Percentiles rank a stretch among this genome's conserved stretches.
Conservation (phyloP, 108 stramenopile genomes). For the Cyclotella baltica region DNA sequence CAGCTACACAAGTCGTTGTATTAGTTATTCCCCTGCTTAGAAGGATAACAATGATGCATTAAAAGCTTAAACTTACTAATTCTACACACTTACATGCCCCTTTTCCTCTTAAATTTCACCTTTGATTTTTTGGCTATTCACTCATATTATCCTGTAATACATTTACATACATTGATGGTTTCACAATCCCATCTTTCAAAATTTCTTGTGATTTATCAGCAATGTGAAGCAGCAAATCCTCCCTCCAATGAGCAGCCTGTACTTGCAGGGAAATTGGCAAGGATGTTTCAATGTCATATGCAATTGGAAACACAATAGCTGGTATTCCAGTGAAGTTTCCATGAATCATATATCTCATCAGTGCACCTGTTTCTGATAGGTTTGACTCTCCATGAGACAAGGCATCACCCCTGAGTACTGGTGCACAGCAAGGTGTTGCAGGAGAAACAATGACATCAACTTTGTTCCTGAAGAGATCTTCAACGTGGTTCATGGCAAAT, state of each 20-base stretch:
- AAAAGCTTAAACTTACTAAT: too few relatives aligned
- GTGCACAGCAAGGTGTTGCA: conserved; percentile 32
- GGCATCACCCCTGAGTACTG: conserved; percentile 6
- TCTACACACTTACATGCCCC: too few relatives aligned
- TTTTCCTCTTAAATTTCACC: too few relatives aligned
- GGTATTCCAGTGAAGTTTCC: conserved; percentile 39
- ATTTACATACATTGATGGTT: conserved; percentile 17
- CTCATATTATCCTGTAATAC: conserved; percentile 14
- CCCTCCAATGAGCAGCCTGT: conserved; percentile 34
- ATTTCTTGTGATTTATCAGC: conserved; percentile 21
- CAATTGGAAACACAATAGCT: conserved; percentile 30
- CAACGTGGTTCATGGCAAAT: conserved; percentile 47
- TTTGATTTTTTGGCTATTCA: too few relatives aligned
- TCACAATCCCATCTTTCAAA: conserved; percentile 12
- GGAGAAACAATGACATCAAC: conserved; percentile 57
- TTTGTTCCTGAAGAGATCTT: conserved; percentile 34
- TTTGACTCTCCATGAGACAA: conserved; percentile 36
- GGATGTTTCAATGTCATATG: conserved; percentile 7
- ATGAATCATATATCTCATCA: conserved; percentile 31
- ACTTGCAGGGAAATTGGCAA: conserved; percentile 38
- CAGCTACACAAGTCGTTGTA: too few relatives aligned
- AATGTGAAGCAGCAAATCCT: conserved; percentile 27
- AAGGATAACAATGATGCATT: too few relatives aligned
- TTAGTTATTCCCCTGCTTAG: too few relatives aligned
- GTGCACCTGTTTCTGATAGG: conserved; percentile 17